Base-by-base conservation (phyloP, 1,139 yeast genomes). In the Yamadazyma sp. region DNA sequence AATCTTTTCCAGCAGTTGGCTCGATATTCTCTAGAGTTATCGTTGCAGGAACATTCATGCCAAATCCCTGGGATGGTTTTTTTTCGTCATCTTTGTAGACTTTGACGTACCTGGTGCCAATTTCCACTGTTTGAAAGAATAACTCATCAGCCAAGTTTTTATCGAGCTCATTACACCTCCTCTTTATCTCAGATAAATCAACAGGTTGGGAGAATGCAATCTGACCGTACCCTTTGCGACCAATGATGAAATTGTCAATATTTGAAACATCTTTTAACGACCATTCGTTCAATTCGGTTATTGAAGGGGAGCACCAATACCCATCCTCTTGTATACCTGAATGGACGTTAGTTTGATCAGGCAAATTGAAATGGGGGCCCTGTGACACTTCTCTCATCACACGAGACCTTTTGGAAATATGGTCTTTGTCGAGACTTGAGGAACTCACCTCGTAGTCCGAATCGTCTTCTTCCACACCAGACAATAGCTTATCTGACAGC, bases 1-100 rank as follows among this genome's bases (percentile, higher is more conserved):
- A 35, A 14, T 61, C 46, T 20, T 43, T 44, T 12, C 57, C 53
- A 27, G 53, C 46, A 3, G 63, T 57, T 1, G 88, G 86, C 46
- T 70, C 76, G 15, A 80, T 73, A 29, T 78, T 76, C 53, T 86
- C 95, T 30, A 89, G 56, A 0, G 94, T 81, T 4, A 89, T 80
- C 0, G 86, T 82, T 0, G 96, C 94, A 2, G 96, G 96, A 12
- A 84, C 83, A 57, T 89, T 89, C 36, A 89, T 60, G 1, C 90
- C 96, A 38, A 67, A 62, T 0, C 97, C 96, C 31, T 76, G 61
- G 0, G 81, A 69, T 1, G 90, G 89, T 45, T 82, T 83, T 4
- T 51, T 53, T 0, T 49, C 46, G 14, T 64, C 74, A 33, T 79
- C 78, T 3, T 85, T 80, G 54, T 87, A 86, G 0, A 86, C 94